Conservation (phyloP, 2,329 filamentous ascomycete genomes). For the Colletotrichum viniferum region DNA sequence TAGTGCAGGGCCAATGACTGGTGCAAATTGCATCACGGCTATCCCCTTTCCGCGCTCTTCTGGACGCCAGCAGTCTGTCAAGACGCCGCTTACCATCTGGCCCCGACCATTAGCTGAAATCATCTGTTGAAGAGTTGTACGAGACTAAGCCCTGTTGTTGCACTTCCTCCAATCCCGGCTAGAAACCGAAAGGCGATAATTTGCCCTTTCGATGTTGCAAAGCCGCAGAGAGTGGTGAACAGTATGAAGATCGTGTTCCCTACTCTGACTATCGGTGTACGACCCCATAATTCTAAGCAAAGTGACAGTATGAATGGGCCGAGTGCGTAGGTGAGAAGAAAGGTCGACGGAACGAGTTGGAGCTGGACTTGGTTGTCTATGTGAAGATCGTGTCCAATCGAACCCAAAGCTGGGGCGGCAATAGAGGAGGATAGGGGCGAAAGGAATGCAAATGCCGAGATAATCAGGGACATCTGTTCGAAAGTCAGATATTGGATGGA, state of each 20-base stretch:
- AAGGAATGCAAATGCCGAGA: constrained; percentile 56
- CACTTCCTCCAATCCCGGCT: constrained; percentile 58
- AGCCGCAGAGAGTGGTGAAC: constrained; percentile 47
- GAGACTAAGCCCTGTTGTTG: constrained; percentile 52
- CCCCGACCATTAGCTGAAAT: constrained; percentile 30
- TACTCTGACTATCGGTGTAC: constrained; percentile 38
- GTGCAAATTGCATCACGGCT: constrained; percentile 41
- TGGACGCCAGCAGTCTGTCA: constrained; percentile 50
- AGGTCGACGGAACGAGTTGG: constrained; percentile 50
- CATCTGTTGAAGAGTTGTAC: neutral
- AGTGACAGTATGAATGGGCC: constrained; percentile 48
- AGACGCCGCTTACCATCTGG: constrained; percentile 50
- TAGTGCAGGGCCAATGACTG: constrained; percentile 41
- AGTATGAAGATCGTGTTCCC: constrained; percentile 37
- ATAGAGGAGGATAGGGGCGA: constrained; percentile 57
- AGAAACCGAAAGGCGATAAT: constrained; percentile 51
- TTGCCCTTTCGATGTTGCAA: constrained; percentile 39
- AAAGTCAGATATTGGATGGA: neutral
- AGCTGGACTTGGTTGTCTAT: constrained; percentile 41
- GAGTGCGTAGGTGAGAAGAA: constrained; percentile 50
- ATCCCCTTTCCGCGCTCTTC: constrained; percentile 49
- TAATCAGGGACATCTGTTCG: constrained; percentile 40
- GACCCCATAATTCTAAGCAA: constrained; percentile 44
- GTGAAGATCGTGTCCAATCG: constrained; percentile 44
- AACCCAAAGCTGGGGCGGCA: constrained; percentile 32